Evolutionary conservation across 2,329 filamentous ascomycete genomes (phyloP), one percentile per base, ranked within the genome.

Genomic region (Aspergillus fumigatus): DNA sequence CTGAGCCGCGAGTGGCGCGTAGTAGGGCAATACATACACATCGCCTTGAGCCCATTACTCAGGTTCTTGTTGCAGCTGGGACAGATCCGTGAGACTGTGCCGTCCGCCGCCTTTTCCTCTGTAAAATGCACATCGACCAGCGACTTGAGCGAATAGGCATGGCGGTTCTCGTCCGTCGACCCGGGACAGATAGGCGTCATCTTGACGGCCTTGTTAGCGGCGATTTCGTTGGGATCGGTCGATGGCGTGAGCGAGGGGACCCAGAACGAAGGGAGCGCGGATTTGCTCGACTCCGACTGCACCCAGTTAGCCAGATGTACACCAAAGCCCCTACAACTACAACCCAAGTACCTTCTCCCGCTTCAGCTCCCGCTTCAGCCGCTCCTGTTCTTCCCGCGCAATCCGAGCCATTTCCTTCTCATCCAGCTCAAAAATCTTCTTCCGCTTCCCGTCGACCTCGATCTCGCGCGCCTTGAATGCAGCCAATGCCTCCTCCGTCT

Each of bases 231-330:
- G 50, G 79, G 76, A 49, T 83, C 83, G 40, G 81, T 82, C 0
- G 80, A 80, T 0, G 91, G 91, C 0, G 89, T 95, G 56, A 93
- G 83, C 0, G 88, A 90, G 0, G 92, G 93, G 11, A 93, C 88
- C 94, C 93, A 97, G 76, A 97, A 97, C 0, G 91, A 95, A 0
- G 91, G 90, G 0, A 96, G 77, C 17, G 82, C 82, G 1, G 84
- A 82, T 73, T 88, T 89, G 8, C 82, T 79, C 2, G 85, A 82
- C 68, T 85, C 74, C 53, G 70, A 71, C 69, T 76, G 54, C 48
- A 40, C 6, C 6, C 10, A 8, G 26, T 51, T 21, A 56, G 26
- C n/a, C 35, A 26, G n/a, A 25, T 32, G 7, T n/a, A 23, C 35
- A 43, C 5, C 23, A 27, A 43, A 62, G 14, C 3, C 2, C 2